Evolutionary conservation across 495 filamentous ascomycete genomes (phyloP), one percentile per base, ranked within the genome.

Genomic region (Penicillium steckii): DNA sequence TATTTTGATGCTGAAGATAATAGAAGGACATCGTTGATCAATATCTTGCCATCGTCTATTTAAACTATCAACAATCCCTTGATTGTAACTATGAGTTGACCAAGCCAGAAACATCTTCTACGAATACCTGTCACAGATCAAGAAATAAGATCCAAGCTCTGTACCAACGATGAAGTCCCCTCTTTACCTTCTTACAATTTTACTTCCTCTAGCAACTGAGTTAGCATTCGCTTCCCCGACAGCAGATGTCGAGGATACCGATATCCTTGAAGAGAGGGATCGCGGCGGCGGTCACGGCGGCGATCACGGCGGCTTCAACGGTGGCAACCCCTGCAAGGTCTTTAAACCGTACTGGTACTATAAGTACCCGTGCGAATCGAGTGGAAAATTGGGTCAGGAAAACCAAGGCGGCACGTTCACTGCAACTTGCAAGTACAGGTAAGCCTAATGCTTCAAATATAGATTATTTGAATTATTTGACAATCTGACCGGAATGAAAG

Each of bases 341-440:
- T 12, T 15, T 21, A 19, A 42, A 4, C 17, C n/a, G 23, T 46
- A 46, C 44, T 33, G 44, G 26, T 46, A 46, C 44, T 46, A 27
- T 24, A 46, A 32, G 44, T 46, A 46, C 44, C 44, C 26, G 26
- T 46, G 44, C 19, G 44, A 32, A 24, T 22, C n/a, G 44, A 46
- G 44, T 21, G 44, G 32, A 6, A 30, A 25, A 46, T 30, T 8
- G 10, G 21, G 25, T 21, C 26, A 32, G 44, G 23, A 26, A 46
- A 2, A 0, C 8, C 13, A 2, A 3, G 44, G 44, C 32, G 44
- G 18, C 17, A 12, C 30, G 26, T 46, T 4, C 0, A 21, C 5
- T 29, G 27, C 40, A 21, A 22, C 4, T 23, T 42, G 40, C 40
- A 3, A 19, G n/a, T 42, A 42, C n/a, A 42, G 12, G 40, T 42